A percentile compares a stretch with the other conserved stretches of the same genome.
phyloP scores from a whole-genome alignment of 768 basidiomycete genomes.

The Dictyophora rubrovolvata region DNA sequence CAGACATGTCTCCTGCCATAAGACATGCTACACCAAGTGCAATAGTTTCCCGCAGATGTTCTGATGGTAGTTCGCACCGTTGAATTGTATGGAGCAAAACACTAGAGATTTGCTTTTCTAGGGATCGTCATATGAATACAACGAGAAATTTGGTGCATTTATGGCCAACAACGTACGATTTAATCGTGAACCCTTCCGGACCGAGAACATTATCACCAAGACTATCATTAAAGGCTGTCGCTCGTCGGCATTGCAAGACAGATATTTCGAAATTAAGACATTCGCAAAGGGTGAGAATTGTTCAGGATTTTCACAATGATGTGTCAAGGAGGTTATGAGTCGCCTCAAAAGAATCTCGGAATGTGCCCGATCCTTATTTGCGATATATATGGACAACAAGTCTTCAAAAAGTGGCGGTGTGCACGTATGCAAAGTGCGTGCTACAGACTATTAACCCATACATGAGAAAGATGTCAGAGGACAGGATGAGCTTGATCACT shows the following conservation, averaged over 20 bases:
- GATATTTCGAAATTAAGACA: conserved; percentile 34
- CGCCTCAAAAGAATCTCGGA: conserved; percentile 56
- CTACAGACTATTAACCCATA: conserved; percentile 48
- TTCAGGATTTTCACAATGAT: conserved; percentile 67
- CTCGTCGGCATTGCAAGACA: background rate
- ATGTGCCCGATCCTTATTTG: conserved; percentile 25
- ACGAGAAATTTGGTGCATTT: background rate
- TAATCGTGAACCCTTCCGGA: conserved; percentile 63
- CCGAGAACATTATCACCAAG: conserved; percentile 43
- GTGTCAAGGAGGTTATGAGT: conserved; percentile 67
- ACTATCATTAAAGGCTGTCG: conserved; percentile 30
- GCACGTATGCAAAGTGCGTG: conserved; percentile 71
- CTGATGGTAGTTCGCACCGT: background rate
- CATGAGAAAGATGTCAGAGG: background rate
- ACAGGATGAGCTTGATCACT: conserved; percentile 9
- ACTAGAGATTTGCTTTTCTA: conserved; percentile 26
- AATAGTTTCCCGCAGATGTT: background rate
- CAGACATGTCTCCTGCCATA: conserved; percentile 32
- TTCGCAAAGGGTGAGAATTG: conserved; percentile 52
- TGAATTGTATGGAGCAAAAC: conserved; percentile 6
- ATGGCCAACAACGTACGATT: conserved; percentile 33
- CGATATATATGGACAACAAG: conserved; percentile 47
- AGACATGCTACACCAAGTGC: conserved; percentile 22
- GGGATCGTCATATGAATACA: background rate
- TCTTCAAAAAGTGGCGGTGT: conserved; percentile 51